Evolutionary conservation across 768 basidiomycete genomes (phyloP), one percentile per base, ranked within the genome.

Genomic region (Russula dissimulans): DNA sequence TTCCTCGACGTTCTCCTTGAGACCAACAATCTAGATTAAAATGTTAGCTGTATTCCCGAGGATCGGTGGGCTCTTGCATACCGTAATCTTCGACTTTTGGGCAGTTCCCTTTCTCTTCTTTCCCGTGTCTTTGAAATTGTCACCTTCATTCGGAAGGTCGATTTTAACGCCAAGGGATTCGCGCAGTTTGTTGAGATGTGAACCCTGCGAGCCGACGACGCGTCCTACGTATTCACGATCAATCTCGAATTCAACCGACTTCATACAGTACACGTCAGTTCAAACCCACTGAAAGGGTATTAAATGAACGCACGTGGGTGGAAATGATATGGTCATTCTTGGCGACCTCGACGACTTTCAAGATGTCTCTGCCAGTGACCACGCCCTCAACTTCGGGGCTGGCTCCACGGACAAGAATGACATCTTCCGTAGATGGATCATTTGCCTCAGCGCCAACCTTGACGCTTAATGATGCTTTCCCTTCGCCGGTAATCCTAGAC

Each of bases 1-100:
- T 71, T 98, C 95, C 69, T 95, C 94, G 42, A 86, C 95, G 66
- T 95, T 94, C 75, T 97, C 94, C 76, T 95, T 91, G 56, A 93
- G 85, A 60, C 97, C 97, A 65, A 85, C 85, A 66, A 98, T 90
- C 88, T 92, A 65, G 12, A 26, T 42, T 34, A n/a, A 41, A 29
- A 45, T 6, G 22, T 61, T 34, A 56, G 53, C n/a, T 5, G 15
- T 34, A 12, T 36, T 46, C 22, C 49, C 15, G 1, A 6, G 7
- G 6, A 18, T 14, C 46, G 29, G 48, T 7, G 15, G 51, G 12
- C 18, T 56, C 43, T 52, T 61, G 42, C 75, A 66, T 66, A 90
- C 90, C 78, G 86, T 92, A 74, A 91, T 80, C 76, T 79, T 87
- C 66, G 83, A 85, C 75, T 86, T 91, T 47, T 77, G 81, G 68